phyloP scores from a whole-genome alignment of 108 stramenopile genomes.

The Skeletonema costatum region DNA sequence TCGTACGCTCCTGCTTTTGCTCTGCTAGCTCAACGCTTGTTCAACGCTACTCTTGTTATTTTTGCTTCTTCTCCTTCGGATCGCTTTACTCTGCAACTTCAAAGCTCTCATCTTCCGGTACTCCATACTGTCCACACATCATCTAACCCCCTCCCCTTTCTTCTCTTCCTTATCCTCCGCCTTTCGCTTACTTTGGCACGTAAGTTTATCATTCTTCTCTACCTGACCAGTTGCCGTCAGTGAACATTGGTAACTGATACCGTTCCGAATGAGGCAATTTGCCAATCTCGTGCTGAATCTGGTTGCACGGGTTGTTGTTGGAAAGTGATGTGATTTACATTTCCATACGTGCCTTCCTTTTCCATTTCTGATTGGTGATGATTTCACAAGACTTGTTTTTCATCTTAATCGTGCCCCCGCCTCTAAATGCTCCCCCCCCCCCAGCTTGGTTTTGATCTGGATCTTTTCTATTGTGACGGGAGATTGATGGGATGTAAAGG shows the following conservation, averaged over 20 bases:
- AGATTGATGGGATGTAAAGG: conserved; percentile 5
- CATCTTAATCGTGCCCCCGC: conserved; percentile 20
- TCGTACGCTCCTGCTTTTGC: too few relatives aligned
- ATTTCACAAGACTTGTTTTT: conserved; percentile 16
- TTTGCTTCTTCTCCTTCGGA: conserved; percentile 12
- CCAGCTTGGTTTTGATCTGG: not conserved
- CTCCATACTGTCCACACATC: conserved; percentile 42
- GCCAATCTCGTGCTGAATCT: conserved; percentile 7
- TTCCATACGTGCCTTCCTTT: not conserved
- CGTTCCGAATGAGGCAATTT: conserved; percentile 16
- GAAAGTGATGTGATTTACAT: not conserved
- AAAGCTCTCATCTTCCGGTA: conserved; percentile 34
- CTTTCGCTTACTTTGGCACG: conserved; percentile 3
- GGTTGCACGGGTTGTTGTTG: conserved; percentile 7
- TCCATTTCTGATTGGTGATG: conserved; percentile 13
- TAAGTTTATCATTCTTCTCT: conserved; percentile 33
- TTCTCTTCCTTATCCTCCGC: conserved; percentile 30
- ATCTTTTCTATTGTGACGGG: conserved; percentile 14
- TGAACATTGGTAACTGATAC: conserved; percentile 6
- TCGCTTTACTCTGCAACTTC: conserved; percentile 13
- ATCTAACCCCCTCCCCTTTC: conserved; percentile 24
- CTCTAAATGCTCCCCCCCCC: too few relatives aligned
- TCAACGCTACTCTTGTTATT: not conserved
- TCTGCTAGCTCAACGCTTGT: too few relatives aligned
- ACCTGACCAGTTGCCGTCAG: conserved; percentile 1